Percentiles rank a stretch among this genome's conserved stretches.
Evolutionary conservation across 2,329 filamentous ascomycete genomes (phyloP).

Genomic region (Alternaria metachromatica): DNA sequence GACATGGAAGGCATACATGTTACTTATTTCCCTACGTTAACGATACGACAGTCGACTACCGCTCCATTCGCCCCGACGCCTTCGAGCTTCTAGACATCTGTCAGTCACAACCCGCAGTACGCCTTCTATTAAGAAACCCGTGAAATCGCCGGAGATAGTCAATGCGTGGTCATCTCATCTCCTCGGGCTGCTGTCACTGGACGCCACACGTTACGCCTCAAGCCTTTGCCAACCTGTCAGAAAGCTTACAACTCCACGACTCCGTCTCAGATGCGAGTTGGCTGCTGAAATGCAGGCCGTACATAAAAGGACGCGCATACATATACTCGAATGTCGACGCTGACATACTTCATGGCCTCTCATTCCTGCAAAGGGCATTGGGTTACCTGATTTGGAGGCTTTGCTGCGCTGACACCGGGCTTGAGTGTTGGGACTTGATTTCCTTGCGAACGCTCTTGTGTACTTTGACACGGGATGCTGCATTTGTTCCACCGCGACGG

Average conservation of each 20-base stretch:
- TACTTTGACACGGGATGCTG: neutral
- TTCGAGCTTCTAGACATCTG: neutral
- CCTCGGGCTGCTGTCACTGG: neutral
- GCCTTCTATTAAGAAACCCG: neutral
- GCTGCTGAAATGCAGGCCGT: neutral
- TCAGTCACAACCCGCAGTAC: neutral
- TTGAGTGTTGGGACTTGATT: neutral
- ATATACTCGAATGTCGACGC: neutral
- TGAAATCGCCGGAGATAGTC: neutral
- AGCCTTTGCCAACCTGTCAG: neutral
- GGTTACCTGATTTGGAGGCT: fast-evolving
- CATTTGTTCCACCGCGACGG: neutral
- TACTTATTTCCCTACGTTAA: neutral
- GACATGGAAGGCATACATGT: too few species aligned
- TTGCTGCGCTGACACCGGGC: neutral
- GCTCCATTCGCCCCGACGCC: neutral
- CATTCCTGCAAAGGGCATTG: neutral
- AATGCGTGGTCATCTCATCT: neutral
- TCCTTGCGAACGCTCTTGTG: neutral
- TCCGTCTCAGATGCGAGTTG: neutral
- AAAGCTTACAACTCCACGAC: neutral
- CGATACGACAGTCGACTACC: neutral
- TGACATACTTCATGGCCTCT: neutral
- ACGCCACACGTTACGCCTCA: neutral
- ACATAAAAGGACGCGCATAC: neutral